These are phyloP conservation scores for Vigna radiata DNA, from an alignment of 306 rosid genomes.

Conservation along the genomic window DNA sequence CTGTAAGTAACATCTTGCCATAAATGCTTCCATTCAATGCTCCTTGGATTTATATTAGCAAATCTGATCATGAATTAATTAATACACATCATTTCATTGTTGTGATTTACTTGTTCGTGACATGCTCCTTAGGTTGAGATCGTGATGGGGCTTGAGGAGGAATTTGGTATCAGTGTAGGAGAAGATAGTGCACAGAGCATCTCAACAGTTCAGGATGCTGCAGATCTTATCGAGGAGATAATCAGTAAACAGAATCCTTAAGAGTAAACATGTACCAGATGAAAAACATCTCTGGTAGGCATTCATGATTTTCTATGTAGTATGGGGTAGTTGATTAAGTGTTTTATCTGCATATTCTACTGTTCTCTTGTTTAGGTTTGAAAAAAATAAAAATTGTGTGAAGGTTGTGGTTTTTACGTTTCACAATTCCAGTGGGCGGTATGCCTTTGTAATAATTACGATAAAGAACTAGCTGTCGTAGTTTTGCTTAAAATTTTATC, in stretches of 20 bases:
- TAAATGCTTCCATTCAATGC: not conserved
- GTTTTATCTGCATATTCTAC: conserved; percentile 26
- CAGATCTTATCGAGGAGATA: conserved; percentile 76
- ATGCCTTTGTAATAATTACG: too few relatives aligned
- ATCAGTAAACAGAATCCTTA: conserved; percentile 55
- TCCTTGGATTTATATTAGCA: conserved; percentile 4
- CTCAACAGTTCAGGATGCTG: conserved; percentile 82
- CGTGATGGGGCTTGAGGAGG: conserved; percentile 90
- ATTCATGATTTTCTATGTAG: conserved; percentile 8
- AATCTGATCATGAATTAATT: not conserved
- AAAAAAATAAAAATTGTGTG: too few relatives aligned
- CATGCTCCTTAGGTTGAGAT: conserved; percentile 70
- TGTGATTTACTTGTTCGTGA: conserved; percentile 32
- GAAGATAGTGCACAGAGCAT: conserved; percentile 85
- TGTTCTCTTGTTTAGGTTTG: not conserved
- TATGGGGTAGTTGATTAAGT: conserved; percentile 16
- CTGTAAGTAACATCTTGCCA: conserved; percentile 50
- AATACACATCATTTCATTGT: conserved; percentile 17
- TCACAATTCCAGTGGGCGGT: too few relatives aligned
- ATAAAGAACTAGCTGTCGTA: too few relatives aligned
- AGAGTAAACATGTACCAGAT: not conserved
- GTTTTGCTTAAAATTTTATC: too few relatives aligned
- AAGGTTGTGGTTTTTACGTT: too few relatives aligned
- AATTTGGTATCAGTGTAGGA: conserved; percentile 74
- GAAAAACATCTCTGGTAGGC: not conserved